phyloP scores from a whole-genome alignment of 129 eudicot species.

The Flaveria robusta region DNA sequence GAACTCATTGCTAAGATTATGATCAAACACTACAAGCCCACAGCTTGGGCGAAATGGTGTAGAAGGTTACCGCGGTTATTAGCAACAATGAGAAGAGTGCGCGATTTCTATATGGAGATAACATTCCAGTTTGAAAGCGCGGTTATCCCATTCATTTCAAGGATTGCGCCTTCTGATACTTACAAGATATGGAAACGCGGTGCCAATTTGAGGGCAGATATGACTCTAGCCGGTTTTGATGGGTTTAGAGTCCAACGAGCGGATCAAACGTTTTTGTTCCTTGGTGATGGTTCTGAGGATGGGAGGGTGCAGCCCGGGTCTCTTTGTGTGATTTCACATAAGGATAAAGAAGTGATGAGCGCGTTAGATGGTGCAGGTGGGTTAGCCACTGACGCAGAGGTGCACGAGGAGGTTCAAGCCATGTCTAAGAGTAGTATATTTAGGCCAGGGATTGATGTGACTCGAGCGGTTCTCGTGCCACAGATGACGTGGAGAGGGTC shows the following conservation, averaged over 20 bases:
- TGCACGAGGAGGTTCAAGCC: slow-evolving; percentile 47
- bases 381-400: slow-evolving; percentile 43
- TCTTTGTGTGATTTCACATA: slow-evolving; percentile 48
- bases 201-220: slow-evolving; percentile 52
- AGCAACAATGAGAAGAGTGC: slow-evolving; percentile 46
- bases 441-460: slow-evolving; percentile 55
- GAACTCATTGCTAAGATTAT: slow-evolving; percentile 46
- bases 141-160: slow-evolving; percentile 49
- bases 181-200: slow-evolving; percentile 57
- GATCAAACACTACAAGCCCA: slow-evolving; percentile 45
- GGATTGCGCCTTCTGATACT: slow-evolving; percentile 61
- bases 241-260: slow-evolving; percentile 54
- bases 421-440: slow-evolving; percentile 48
- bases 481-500: slow-evolving; percentile 55
- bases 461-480: slow-evolving; percentile 56
- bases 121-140: slow-evolving; percentile 55
- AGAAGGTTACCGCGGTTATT: slow-evolving; percentile 49
- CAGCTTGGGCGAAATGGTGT: slow-evolving; percentile 61
- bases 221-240: slow-evolving; percentile 59
- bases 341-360: slow-evolving; percentile 53
- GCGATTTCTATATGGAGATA: slow-evolving; percentile 58
- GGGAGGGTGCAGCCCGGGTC: slow-evolving; percentile 44
- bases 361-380: slow-evolving; percentile 56
- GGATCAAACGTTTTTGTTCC: slow-evolving; percentile 47
- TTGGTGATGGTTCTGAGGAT: slow-evolving; percentile 57